phyloP scores from a whole-genome alignment of 2,329 filamentous ascomycete species.

The Exophiala sp. region DNA sequence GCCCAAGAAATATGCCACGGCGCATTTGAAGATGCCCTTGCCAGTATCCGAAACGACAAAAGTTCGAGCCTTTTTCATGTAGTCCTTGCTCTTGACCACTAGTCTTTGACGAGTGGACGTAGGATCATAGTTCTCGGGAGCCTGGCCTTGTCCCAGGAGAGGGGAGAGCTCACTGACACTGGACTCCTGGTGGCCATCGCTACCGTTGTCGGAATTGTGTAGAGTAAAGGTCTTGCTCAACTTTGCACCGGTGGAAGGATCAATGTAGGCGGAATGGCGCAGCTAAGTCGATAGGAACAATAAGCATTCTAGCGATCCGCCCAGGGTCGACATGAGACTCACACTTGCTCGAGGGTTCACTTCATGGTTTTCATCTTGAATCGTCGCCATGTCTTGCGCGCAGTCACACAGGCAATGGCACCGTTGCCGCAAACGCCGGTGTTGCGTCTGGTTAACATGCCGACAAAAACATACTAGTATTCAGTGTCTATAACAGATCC shows the following conservation, averaged over 20 bases:
- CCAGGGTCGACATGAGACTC: neutral
- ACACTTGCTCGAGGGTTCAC: conserved; percentile 23
- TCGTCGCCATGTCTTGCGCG: conserved; percentile 4
- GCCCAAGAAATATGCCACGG: conserved; percentile 78
- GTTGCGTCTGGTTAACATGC: conserved; percentile 23
- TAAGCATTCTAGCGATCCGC: conserved; percentile 1
- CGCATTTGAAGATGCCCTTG: conserved; percentile 81
- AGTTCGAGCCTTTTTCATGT: conserved; percentile 43
- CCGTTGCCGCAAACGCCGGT: neutral
- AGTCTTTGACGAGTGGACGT: neutral
- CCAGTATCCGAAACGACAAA: conserved; percentile 69
- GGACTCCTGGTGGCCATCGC: conserved; percentile 16
- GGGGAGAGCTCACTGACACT: conserved; percentile 12
- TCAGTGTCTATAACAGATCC: neutral
- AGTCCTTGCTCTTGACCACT: conserved; percentile 25
- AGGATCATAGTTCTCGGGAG: neutral
- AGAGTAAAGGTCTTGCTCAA: conserved; percentile 74
- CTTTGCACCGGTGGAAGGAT: conserved; percentile 79
- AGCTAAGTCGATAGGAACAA: conserved; percentile 52
- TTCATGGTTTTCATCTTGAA: neutral
- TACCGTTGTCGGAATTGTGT: conserved; percentile 46
- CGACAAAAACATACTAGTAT: neutral
- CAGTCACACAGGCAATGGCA: neutral
- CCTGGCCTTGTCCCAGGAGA: conserved; percentile 8
- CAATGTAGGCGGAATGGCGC: conserved; percentile 78